Conservation (phyloP, 495 filamentous ascomycete genomes). For the Polyplosphaeria fusca region DNA sequence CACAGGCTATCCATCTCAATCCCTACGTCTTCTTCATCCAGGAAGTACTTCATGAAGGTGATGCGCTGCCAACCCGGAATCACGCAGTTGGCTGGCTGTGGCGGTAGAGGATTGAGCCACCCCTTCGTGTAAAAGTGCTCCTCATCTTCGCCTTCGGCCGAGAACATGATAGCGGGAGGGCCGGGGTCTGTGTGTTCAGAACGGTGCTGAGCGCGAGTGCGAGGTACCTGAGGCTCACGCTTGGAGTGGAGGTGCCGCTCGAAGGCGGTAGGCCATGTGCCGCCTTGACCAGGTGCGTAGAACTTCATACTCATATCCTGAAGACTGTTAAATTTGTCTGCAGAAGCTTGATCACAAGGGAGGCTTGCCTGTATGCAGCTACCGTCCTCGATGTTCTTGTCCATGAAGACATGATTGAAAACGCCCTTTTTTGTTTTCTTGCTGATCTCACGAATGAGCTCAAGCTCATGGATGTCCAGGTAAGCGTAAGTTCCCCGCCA, state of each 20-base stretch:
- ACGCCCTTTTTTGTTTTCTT: neutral
- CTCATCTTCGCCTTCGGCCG: conserved; percentile 30
- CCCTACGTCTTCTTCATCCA: conserved; percentile 13
- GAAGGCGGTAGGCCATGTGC: conserved; percentile 34
- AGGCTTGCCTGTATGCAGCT: conserved; percentile 11
- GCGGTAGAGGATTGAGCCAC: conserved; percentile 41
- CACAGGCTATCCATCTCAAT: conserved; percentile 35
- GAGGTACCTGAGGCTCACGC: neutral
- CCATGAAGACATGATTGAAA: conserved; percentile 11
- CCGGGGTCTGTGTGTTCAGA: conserved; percentile 1
- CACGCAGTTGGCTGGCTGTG: conserved; percentile 20
- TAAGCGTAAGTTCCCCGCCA: conserved; percentile 40
- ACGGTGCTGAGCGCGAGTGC: conserved; percentile 38
- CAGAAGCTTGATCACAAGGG: no score
- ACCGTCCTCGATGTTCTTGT: conserved; percentile 21
- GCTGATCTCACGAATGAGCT: neutral
- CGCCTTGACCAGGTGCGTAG: neutral
- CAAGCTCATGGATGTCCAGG: neutral
- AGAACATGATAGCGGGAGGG: conserved; percentile 28
- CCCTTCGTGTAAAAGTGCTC: conserved; percentile 35
- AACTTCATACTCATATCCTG: no score
- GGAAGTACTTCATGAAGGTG: conserved; percentile 43
- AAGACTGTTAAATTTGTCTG: no score
- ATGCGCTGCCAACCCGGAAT: conserved; percentile 43
- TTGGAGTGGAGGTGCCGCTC: conserved; percentile 35